These are phyloP conservation scores for Sporothrix inflata DNA, from an alignment of 2,329 filamentous ascomycete genomes.

Conservation along the genomic window DNA sequence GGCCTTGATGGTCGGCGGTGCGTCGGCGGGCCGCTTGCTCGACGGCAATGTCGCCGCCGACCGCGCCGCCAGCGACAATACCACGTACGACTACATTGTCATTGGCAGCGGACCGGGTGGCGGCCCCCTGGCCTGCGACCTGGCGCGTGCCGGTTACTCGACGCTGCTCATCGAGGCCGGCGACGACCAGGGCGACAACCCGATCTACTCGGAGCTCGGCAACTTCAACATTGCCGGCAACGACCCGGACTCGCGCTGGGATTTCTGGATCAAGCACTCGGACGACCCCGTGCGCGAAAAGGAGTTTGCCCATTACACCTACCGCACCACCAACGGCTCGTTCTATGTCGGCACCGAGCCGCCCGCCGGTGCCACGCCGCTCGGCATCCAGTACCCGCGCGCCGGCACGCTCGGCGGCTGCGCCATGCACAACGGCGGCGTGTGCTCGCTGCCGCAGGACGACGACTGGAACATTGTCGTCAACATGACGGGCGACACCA, in stretches of 20 bases:
- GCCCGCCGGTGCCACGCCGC: conserved; percentile 31
- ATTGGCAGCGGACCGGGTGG: conserved; percentile 56
- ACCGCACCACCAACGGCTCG: conserved; percentile 38
- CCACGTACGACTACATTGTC: conserved; percentile 44
- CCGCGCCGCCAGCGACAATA: conserved; percentile 5
- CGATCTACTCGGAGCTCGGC: conserved; percentile 43
- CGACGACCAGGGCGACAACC: conserved; percentile 49
- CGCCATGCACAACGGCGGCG: conserved; percentile 55
- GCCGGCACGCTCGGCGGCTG: conserved; percentile 38
- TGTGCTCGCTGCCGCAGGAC: conserved; percentile 53
- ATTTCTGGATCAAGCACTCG: conserved; percentile 32
- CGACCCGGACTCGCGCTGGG: conserved; percentile 30
- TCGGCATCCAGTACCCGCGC: conserved; percentile 38
- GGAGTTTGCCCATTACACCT: conserved; percentile 54
- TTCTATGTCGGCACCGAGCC: conserved; percentile 35
- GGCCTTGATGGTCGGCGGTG: conserved; percentile 1
- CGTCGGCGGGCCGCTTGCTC: conserved; percentile 19
- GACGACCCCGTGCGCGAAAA: conserved; percentile 38
- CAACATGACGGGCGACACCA: conserved; percentile 52
- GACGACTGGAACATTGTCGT: conserved; percentile 55
- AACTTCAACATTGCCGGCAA: conserved; percentile 30
- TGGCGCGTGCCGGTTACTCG: conserved; percentile 55
- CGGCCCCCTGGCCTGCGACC: conserved; percentile 52
- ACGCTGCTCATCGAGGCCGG: conserved; percentile 58
- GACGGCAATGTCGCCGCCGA: conserved; percentile 15